These are phyloP conservation scores for Sequoiadendron giganteum DNA, from an alignment of 75 land plant genomes.

Conservation along the genomic window DNA sequence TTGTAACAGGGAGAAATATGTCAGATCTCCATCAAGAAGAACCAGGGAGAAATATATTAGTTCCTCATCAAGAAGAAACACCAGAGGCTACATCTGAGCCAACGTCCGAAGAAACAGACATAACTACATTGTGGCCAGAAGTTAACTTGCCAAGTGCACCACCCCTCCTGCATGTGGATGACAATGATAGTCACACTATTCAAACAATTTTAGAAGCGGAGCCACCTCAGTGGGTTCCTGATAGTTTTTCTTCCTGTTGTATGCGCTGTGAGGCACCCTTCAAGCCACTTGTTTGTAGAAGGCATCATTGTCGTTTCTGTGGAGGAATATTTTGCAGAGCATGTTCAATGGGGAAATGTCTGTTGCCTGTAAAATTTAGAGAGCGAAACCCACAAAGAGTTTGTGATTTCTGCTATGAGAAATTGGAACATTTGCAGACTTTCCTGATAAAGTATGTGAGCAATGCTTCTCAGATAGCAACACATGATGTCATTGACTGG, in stretches of 20 bases:
- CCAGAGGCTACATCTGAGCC: conserved; percentile 24
- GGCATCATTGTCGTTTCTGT: conserved; percentile 90
- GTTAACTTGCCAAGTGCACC: conserved; percentile 92
- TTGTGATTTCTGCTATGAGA: conserved; percentile 81
- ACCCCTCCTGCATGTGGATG: conserved; percentile 52
- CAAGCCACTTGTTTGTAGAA: conserved; percentile 58
- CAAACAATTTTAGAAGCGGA: conserved; percentile 71
- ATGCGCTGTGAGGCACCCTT: conserved; percentile 78
- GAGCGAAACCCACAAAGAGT: conserved; percentile 80
- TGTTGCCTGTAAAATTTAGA: conserved; percentile 80
- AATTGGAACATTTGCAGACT: conserved; percentile 74
- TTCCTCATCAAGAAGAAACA: not conserved
- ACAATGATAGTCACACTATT: conserved; percentile 24
- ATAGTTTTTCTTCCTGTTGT: conserved; percentile 54
- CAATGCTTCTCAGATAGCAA: conserved; percentile 76
- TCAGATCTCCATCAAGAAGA: not conserved
- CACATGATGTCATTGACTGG: conserved; percentile 87
- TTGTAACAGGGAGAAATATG: conserved; percentile 47
- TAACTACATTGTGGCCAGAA: conserved; percentile 35
- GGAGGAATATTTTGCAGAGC: conserved; percentile 77
- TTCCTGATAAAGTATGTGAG: conserved; percentile 58
- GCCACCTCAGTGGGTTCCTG: conserved; percentile 92
- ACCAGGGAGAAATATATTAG: conserved; percentile 19
- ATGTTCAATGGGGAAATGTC: conserved; percentile 73
- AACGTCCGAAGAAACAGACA: conserved; percentile 63